Conservation (phyloP, 129 eudicot species). For the Chrysanthemum lavandulifolium region DNA sequence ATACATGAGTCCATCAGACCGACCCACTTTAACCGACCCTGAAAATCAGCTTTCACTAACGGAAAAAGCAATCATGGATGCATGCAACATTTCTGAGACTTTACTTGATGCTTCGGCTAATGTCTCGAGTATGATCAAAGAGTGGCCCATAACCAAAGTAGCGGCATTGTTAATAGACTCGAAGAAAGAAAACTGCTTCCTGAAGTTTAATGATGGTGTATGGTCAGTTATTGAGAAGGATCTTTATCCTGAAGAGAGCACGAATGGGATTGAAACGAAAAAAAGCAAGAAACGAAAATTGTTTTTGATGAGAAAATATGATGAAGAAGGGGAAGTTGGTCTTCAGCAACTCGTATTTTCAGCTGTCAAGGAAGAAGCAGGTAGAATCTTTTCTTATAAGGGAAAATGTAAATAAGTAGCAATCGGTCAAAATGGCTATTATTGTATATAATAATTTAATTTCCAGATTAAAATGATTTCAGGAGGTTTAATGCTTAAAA, state of each 20-base stretch:
- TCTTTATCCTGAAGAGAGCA: constrained; percentile 16
- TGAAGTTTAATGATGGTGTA: constrained; percentile 51
- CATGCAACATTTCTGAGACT: constrained; percentile 57
- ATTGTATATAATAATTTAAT: no score
- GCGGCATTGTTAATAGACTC: constrained; percentile 67
- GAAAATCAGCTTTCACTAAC: constrained; percentile 58
- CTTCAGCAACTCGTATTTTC: constrained; percentile 44
- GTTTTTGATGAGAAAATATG: constrained; percentile 2
- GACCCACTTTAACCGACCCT: constrained; percentile 29
- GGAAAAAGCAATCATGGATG: constrained; percentile 62
- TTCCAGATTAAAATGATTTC: no score
- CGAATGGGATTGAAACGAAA: constrained; percentile 14
- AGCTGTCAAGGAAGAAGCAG: constrained; percentile 54
- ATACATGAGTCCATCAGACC: constrained; percentile 31
- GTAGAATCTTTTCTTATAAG: constrained; percentile 19
- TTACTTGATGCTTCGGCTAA: constrained; percentile 56
- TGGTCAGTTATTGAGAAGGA: constrained; percentile 65
- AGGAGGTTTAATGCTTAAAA: no score
- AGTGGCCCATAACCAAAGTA: constrained; percentile 65
- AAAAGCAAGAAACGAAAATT: background rate
- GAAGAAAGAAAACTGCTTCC: constrained; percentile 59
- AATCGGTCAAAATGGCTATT: no score
- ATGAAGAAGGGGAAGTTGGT: constrained; percentile 31
- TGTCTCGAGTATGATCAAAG: constrained; percentile 33
- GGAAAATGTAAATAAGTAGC: background rate